Evolutionary conservation across 2,329 filamentous ascomycete genomes (phyloP).

Genomic region (Monosporascus sp.): DNA sequence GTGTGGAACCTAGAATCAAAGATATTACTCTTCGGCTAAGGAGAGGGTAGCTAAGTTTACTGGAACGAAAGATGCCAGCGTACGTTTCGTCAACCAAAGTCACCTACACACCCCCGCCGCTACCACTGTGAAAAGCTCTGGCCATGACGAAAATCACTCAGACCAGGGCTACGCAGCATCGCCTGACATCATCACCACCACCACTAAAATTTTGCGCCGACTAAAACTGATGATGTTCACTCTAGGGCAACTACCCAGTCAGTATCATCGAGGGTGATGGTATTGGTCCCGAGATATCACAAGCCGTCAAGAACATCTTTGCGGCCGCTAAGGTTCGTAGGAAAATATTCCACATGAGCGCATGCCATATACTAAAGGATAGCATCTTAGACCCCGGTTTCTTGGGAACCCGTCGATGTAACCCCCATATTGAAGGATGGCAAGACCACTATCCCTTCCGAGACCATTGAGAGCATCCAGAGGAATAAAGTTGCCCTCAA

Average conservation of each 20-base stretch:
- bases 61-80: constrained; percentile 81
- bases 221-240: constrained; percentile 14
- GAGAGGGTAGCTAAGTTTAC: constrained; percentile 84
- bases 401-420: constrained; percentile 97
- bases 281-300: constrained; percentile 95
- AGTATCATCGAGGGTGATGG: constrained; percentile 98
- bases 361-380: constrained; percentile 5
- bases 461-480: constrained; percentile 87
- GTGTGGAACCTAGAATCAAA: constrained; percentile 36
- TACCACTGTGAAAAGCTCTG: constrained; percentile 8
- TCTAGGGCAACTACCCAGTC: constrained; percentile 87
- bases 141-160: constrained; percentile 37
- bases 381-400: constrained; percentile 68
- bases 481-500: constrained; percentile 97
- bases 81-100: constrained; percentile 41
- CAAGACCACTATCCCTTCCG: constrained; percentile 90
- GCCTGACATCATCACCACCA: constrained; percentile 11
- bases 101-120: constrained; percentile 8
- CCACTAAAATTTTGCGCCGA: constrained; percentile 1
- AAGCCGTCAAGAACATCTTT: constrained; percentile 99
- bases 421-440: constrained; percentile 90
- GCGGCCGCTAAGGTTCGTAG: constrained; percentile 76
- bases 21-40: constrained; percentile 52
- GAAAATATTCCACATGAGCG: constrained; percentile 3
- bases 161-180: constrained; percentile 16